Conservation (phyloP, 2,329 filamentous ascomycete genomes). For the Xylariaceae sp. region DNA sequence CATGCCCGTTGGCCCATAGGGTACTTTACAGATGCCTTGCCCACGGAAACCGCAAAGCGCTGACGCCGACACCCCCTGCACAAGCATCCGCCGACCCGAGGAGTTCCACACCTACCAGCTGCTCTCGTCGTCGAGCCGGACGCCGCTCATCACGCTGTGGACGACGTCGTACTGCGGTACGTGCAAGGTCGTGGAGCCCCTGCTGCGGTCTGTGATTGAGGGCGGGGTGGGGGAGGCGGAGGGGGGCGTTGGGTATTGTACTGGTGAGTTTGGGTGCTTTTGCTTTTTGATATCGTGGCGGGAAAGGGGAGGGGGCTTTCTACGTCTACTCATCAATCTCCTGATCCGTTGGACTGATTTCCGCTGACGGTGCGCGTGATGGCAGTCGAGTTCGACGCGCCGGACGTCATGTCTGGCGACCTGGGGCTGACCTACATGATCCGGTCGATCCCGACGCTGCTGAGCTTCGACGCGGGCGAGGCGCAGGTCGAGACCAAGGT, state of each 20-base stretch:
- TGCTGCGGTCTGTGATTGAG: conserved; percentile 44
- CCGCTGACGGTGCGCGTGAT: too few relatives aligned
- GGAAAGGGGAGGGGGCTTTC: too few relatives aligned
- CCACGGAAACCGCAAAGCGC: too few relatives aligned
- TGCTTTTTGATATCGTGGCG: too few relatives aligned
- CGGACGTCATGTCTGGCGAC: conserved; percentile 46
- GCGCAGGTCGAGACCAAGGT: conserved; percentile 45
- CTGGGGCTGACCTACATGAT: conserved; percentile 55
- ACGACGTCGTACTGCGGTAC: conserved; percentile 55
- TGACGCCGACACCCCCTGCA: too few relatives aligned
- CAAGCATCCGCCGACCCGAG: conserved; percentile 46
- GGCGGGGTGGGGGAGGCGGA: conserved; percentile 49
- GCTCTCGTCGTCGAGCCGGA: conserved; percentile 49
- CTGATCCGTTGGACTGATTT: too few relatives aligned
- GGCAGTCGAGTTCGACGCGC: conserved; percentile 53
- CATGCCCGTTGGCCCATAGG: too few relatives aligned
- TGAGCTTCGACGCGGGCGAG: conserved; percentile 54
- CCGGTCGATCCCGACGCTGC: conserved; percentile 51
- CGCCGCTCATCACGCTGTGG: conserved; percentile 57
- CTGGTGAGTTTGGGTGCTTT: too few relatives aligned
- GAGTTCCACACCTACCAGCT: conserved; percentile 53
- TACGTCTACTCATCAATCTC: too few relatives aligned
- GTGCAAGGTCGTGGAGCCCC: conserved; percentile 46
- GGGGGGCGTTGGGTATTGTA: conserved; percentile 51
- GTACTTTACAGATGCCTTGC: too few relatives aligned